These are phyloP conservation scores for Polyporus arcularius DNA, from an alignment of 768 basidiomycete genomes.

Conservation along the genomic window DNA sequence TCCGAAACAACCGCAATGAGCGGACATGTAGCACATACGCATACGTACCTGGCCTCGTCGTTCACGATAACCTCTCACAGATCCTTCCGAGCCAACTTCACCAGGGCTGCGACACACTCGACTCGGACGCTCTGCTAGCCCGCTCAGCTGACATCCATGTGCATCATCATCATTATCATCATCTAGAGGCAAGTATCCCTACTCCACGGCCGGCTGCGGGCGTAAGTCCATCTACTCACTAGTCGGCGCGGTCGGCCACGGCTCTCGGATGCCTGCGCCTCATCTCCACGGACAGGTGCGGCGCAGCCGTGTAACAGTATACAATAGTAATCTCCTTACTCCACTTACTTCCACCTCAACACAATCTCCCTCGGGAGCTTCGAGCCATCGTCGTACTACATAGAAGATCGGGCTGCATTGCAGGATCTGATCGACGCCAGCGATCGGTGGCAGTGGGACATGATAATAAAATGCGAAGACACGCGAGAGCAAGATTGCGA, in stretches of 20 bases:
- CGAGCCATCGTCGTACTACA: slow-evolving; percentile 63
- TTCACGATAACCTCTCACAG: no score
- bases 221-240: no score
- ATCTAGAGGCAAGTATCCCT: slow-evolving; percentile 62
- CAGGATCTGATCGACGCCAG: no score
- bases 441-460: background rate
- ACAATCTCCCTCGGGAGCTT: slow-evolving; percentile 71
- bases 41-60: no score
- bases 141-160: slow-evolving; percentile 73
- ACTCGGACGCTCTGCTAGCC: slow-evolving; percentile 98
- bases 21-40: no score
- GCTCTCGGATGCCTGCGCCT: slow-evolving; percentile 64
- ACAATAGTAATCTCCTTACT: no score
- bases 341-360: slow-evolving; percentile 81
- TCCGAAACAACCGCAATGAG: no score
- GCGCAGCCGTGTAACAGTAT: slow-evolving; percentile 65
- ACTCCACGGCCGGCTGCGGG: background rate
- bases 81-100: slow-evolving; percentile 38
- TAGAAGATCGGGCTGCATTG: no score
- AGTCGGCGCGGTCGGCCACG: no score
- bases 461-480: no score
- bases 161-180: slow-evolving; percentile 92
- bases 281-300: slow-evolving; percentile 99
- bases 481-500: no score
- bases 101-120: slow-evolving; percentile 77